These are phyloP conservation scores for Aspergillus egyptiacus DNA, from an alignment of 495 filamentous ascomycete species.

Conservation along the genomic window DNA sequence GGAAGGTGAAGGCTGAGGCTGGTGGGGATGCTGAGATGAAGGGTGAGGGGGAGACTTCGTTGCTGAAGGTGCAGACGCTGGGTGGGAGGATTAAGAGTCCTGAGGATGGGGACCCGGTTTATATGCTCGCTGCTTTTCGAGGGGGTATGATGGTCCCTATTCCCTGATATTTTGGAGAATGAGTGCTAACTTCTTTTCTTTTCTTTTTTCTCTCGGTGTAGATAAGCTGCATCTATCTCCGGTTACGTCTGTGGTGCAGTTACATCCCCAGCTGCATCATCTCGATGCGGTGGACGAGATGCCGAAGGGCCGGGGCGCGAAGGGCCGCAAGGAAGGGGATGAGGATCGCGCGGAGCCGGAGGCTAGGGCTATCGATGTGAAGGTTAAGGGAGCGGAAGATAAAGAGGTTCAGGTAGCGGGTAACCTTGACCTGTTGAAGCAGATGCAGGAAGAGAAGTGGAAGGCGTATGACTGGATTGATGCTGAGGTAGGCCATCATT, in stretches of 20 bases:
- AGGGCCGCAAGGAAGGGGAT: constrained; percentile 37
- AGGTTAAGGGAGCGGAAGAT: constrained; percentile 58
- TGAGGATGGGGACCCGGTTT: constrained; percentile 55
- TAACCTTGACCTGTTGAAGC: constrained; percentile 50
- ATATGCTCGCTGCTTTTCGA: constrained; percentile 68
- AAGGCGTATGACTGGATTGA: constrained; percentile 58
- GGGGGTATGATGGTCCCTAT: constrained; percentile 46
- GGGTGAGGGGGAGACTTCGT: constrained; percentile 26
- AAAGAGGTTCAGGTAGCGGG: constrained; percentile 45
- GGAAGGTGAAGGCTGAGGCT: constrained; percentile 35
- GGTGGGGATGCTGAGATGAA: constrained; percentile 36
- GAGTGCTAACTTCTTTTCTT: neutral
- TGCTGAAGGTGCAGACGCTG: constrained; percentile 45
- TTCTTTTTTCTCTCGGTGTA: constrained; percentile 18
- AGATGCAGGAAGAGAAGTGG: constrained; percentile 66
- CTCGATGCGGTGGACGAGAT: constrained; percentile 60
- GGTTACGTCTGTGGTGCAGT: constrained; percentile 61
- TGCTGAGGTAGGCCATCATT: constrained; percentile 48
- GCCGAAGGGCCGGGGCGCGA: constrained; percentile 28
- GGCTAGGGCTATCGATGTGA: constrained; percentile 60
- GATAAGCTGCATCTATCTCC: constrained; percentile 65
- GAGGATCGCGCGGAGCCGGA: constrained; percentile 45
- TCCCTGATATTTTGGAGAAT: neutral
- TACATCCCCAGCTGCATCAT: constrained; percentile 71
- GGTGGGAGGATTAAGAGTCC: constrained; percentile 60